Conservation (phyloP, 2,329 filamentous ascomycete species). For the Pseudogymnoascus sp. region DNA sequence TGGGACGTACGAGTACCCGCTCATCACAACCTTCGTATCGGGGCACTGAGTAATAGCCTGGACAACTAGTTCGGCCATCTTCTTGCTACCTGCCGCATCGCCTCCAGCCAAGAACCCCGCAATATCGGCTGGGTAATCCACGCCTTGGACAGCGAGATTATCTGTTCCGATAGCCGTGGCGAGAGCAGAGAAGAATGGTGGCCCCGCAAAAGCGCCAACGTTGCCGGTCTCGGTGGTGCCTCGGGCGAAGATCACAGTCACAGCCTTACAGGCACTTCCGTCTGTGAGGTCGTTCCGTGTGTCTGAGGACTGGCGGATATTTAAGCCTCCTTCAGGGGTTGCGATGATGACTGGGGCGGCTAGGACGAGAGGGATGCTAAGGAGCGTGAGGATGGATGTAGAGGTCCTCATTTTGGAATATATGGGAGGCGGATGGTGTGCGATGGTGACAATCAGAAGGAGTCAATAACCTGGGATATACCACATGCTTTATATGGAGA, state of each 20-base stretch:
- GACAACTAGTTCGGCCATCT: slow-evolving; percentile 29
- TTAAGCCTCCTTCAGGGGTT: neutral
- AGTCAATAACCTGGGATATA: neutral
- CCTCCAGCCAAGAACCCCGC: slow-evolving; percentile 41
- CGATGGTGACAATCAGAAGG: neutral
- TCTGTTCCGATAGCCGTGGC: slow-evolving; percentile 33
- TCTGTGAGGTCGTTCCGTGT: slow-evolving; percentile 20
- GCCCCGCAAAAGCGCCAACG: slow-evolving; percentile 43
- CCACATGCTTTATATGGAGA: neutral
- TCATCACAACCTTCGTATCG: slow-evolving; percentile 20
- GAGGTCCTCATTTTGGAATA: slow-evolving; percentile 2
- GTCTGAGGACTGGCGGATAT: slow-evolving; percentile 1
- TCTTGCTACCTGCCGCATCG: slow-evolving; percentile 35
- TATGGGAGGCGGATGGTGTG: neutral
- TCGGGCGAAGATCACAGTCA: slow-evolving; percentile 51
- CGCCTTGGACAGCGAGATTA: slow-evolving; percentile 45
- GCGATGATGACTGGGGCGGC: neutral
- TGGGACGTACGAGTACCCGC: slow-evolving; percentile 18
- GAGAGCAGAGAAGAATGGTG: slow-evolving; percentile 43
- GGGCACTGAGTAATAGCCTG: slow-evolving; percentile 18
- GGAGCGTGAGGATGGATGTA: neutral
- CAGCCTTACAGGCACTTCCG: slow-evolving; percentile 33
- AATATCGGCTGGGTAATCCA: slow-evolving; percentile 43
- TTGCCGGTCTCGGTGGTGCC: slow-evolving; percentile 48
- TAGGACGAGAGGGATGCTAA: neutral